Conservation (phyloP, 768 basidiomycete genomes). For the Termitomyces sp. region DNA sequence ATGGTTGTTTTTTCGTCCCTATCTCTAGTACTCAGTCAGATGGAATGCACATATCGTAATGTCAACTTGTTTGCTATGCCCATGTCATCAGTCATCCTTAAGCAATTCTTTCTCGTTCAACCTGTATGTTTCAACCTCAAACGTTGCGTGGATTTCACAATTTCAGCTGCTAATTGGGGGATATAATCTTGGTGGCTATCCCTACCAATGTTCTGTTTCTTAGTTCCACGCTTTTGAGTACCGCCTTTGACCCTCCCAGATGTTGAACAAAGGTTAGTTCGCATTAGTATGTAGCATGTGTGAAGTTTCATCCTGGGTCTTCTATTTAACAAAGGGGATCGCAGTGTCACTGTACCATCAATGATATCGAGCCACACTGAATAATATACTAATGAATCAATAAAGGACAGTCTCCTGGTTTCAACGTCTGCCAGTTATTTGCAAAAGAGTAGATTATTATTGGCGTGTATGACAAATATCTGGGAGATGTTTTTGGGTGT, state of each 20-base stretch:
- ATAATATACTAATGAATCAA: too few species aligned
- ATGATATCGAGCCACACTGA: too few species aligned
- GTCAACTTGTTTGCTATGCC: neutral
- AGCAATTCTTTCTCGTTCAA: neutral
- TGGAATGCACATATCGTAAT: neutral
- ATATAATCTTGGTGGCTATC: neutral
- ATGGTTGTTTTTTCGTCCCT: neutral
- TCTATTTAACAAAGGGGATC: too few species aligned
- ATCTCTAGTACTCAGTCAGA: neutral
- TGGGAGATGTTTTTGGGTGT: too few species aligned
- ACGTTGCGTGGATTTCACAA: neutral
- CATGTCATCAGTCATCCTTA: neutral
- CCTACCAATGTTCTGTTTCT: neutral
- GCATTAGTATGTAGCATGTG: neutral
- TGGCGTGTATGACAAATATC: too few species aligned
- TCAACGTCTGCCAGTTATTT: too few species aligned
- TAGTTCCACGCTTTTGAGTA: neutral
- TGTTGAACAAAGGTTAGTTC: neutral
- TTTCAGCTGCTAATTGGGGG: neutral
- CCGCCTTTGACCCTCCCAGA: neutral
- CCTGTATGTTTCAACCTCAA: neutral
- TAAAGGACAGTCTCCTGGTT: too few species aligned
- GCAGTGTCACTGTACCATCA: too few species aligned
- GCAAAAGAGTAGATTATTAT: too few species aligned
- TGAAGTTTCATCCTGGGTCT: too few species aligned